Evolutionary conservation across 495 filamentous ascomycete species (phyloP), one percentile per base, ranked within the genome.

Genomic region (Oleoguttula mirabilis): DNA sequence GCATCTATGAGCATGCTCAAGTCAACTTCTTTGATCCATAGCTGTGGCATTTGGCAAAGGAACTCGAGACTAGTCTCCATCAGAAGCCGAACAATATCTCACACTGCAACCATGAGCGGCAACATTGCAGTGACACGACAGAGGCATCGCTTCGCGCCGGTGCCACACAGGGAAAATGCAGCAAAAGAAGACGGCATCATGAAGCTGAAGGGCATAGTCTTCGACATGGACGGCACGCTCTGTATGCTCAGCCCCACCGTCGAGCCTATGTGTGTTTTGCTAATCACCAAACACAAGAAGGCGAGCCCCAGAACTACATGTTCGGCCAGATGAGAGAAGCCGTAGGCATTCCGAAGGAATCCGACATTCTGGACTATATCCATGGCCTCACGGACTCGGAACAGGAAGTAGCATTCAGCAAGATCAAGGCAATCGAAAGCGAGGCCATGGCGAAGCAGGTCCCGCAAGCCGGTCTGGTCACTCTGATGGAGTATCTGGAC

Each of bases 301-400:
- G 88, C 57, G 66, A 84, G 33, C 90, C 88, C 0, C 90, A 95
- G 66, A 86, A 79, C 52, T 85, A 92, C 70, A 95, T 98, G 90
- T 35, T 50, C 36, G 32, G 21, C 2, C 7, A 52, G 34, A 47
- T 22, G 50, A 77, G 75, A 52, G 58, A 61, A 22, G 70, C 72
- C 20, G 66, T 80, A n/a, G 65, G 64, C 36, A 94, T 95, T 49
- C 57, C 73, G 46, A 77, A 77, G 55, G 51, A 64, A 24, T 59
- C 65, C 48, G 88, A 96, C 63, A 95, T 96, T 61, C 77, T 96
- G 42, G 77, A 85, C 45, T 82, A 94, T 65, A 77, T 93, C 59
- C 79, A 81, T 61, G 58, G 65, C 2, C 81, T 94, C 4, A 78
- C 84, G 0, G 67, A 65, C 1, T 55, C 67, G 12, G 69, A 70